phyloP scores from a whole-genome alignment of 108 stramenopile species.

The Cylindrotheca closterium region DNA sequence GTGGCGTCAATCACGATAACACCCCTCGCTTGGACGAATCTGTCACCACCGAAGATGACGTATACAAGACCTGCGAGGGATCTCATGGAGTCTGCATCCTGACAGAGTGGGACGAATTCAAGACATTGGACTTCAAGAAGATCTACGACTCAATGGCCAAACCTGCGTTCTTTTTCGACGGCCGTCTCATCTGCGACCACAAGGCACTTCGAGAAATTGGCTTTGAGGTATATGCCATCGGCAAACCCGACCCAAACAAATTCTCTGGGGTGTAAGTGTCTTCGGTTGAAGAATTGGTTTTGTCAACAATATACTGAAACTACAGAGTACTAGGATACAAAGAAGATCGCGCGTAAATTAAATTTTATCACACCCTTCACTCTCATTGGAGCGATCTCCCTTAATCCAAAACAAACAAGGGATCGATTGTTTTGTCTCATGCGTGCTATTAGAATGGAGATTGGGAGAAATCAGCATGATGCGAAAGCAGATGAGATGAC shows the following conservation, averaged over 20 bases:
- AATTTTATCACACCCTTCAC: too few species aligned
- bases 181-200: slow-evolving; percentile 93
- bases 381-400: too few species aligned
- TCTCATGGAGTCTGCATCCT: slow-evolving; percentile 95
- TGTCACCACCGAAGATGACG: slow-evolving; percentile 82
- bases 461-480: too few species aligned
- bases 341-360: too few species aligned
- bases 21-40: slow-evolving; percentile 75
- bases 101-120: slow-evolving; percentile 99
- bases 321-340: too few species aligned
- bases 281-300: too few species aligned
- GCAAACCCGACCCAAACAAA: slow-evolving; percentile 87
- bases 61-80: slow-evolving; percentile 91
- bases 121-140: slow-evolving; percentile 88
- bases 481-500: too few species aligned
- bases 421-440: too few species aligned
- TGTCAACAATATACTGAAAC: too few species aligned
- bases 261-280: slow-evolving; percentile 47
- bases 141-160: slow-evolving; percentile 96
- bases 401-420: too few species aligned
- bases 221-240: slow-evolving; percentile 97
- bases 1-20: slow-evolving; percentile 83
- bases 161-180: slow-evolving; percentile 99
- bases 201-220: slow-evolving; percentile 91
- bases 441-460: too few species aligned